phyloP scores from a whole-genome alignment of 192 early-diverging fungal species.

The Diversispora epigaea region DNA sequence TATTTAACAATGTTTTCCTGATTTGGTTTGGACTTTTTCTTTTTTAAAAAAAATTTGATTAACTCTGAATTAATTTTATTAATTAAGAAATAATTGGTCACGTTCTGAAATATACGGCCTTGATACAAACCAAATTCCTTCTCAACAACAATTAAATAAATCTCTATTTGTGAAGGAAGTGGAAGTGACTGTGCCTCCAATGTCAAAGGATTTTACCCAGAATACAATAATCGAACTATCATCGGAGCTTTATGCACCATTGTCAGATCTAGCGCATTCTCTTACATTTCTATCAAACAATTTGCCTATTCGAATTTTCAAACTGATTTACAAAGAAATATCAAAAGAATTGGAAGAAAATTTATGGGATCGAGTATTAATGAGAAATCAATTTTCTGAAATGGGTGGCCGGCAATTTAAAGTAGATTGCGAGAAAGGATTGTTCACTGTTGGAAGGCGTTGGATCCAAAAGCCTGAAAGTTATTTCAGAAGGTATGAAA shows the following conservation, averaged over 20 bases:
- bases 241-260: slow-evolving; percentile 49
- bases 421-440: slow-evolving; percentile 46
- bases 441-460: slow-evolving; percentile 43
- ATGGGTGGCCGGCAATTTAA: slow-evolving; percentile 48
- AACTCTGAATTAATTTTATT: neutral
- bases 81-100: slow-evolving; percentile 48
- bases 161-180: neutral
- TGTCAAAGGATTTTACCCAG: neutral
- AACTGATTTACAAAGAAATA: slow-evolving; percentile 41
- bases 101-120: slow-evolving; percentile 34
- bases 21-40: neutral
- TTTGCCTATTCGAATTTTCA: slow-evolving; percentile 42
- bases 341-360: slow-evolving; percentile 52
- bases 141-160: neutral
- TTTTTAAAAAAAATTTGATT: neutral
- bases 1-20: slow-evolving; percentile 23
- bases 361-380: slow-evolving; percentile 54
- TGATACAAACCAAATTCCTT: neutral
- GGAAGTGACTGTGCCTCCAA: neutral
- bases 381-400: slow-evolving; percentile 54
- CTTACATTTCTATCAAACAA: slow-evolving; percentile 41
- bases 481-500: slow-evolving; percentile 45
- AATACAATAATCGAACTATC: slow-evolving; percentile 44
- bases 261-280: slow-evolving; percentile 43
- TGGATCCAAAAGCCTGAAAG: slow-evolving; percentile 57